Base-by-base conservation (phyloP, 73 alveolate genomes). In the Halteria grandinella region DNA sequence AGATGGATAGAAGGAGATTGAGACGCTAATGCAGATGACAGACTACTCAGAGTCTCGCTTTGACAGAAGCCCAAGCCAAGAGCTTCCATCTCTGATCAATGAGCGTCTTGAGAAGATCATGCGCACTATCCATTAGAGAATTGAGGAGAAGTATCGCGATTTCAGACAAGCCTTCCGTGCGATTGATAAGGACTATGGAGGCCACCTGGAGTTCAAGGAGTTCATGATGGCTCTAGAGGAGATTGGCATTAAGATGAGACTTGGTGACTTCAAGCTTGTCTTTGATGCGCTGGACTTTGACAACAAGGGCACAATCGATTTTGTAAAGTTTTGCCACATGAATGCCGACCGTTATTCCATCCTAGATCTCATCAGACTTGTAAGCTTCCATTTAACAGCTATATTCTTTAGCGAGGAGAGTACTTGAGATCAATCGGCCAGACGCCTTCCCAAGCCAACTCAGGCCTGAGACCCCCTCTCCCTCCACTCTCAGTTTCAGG, bases 131-230 rank as follows among this genome's bases (percentile, higher is more conserved):
- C 87, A 75, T 75, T 66, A 59, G 17, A 36, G 73, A 24, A 75
- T 75, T 1, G 87, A 75, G 25, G 87, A 75, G 47, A 75, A 51
- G 32, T 75, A 52, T 33, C 55, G 59, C 40, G 73, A 59, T 28
- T 75, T 58, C 39, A 33, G 87, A 33, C 10, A 58, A 28, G 87
- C 87, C n/a, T 75, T 58, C 71, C 18, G 87, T 24, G 54, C 60
- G 11, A 58, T 75, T 59, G 87, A 75, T 36, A 75, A 75, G 48
- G 59, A 75, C 36, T 75, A 34, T 23, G 87, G 59, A 27, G 87
- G 87, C 0, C 53, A 79, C 17, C 25, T 75, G 18, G 59, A 75
- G 24, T 75, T 75, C 37, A 75, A 75, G 62, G 87, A 75, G 32
- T 75, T 75, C 52, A 59, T 75, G 23, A 31, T 52, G 12, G 87